A percentile compares a stretch with the other conserved stretches of the same genome.
Evolutionary conservation across 768 basidiomycete genomes (phyloP).

Genomic region (Amanita muscaria): DNA sequence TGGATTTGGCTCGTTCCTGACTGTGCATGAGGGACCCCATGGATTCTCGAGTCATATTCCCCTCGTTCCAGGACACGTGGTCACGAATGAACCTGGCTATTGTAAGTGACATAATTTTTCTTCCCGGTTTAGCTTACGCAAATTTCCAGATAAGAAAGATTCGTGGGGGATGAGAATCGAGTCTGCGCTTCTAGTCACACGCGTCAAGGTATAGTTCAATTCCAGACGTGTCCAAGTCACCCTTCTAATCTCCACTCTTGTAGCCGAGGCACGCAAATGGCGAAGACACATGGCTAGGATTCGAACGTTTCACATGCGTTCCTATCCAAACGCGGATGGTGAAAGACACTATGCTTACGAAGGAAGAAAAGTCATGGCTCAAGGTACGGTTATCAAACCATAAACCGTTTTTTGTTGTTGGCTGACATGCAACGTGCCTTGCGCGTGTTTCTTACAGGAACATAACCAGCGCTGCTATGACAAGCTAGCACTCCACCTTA

Average conservation of each 20-base stretch:
- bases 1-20: conserved; percentile 82
- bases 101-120: conserved; percentile 39
- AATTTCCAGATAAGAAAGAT: conserved; percentile 5
- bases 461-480: conserved; percentile 73
- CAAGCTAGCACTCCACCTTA: conserved; percentile 53
- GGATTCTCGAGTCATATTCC: conserved; percentile 64
- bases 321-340: conserved; percentile 92
- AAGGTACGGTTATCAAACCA: conserved; percentile 38
- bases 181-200: conserved; percentile 69
- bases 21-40: conserved; percentile 79
- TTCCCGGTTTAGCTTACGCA: background rate
- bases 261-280: conserved; percentile 68
- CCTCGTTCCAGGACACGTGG: conserved; percentile 78
- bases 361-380: conserved; percentile 83
- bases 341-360: conserved; percentile 73
- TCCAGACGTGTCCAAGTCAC: background rate
- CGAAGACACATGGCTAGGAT: conserved; percentile 77
- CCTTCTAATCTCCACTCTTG: background rate
- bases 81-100: conserved; percentile 92
- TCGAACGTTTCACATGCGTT: conserved; percentile 88
- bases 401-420: no score
- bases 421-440: background rate
- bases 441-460: conserved; percentile 38
- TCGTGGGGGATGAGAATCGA: conserved; percentile 88
- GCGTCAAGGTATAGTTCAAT: conserved; percentile 35